Evolutionary conservation across 768 basidiomycete species (phyloP), one percentile per base, ranked within the genome.

Genomic region (Collybia sp.): DNA sequence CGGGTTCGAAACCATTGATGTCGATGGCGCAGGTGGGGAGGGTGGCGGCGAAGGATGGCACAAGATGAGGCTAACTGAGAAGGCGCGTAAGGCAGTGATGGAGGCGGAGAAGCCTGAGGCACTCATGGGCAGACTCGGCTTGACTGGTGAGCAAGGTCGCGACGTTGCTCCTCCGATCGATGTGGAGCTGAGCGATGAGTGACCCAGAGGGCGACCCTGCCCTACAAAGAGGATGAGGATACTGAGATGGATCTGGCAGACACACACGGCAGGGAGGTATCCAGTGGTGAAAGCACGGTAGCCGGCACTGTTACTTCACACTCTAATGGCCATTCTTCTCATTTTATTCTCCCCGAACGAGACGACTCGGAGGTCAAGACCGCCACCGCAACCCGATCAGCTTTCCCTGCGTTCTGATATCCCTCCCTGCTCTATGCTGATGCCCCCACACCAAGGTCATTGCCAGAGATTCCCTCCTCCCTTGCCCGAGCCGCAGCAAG

Each of bases 181-280:
- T n/a, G n/a, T n/a, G n/a, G n/a, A n/a, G n/a, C n/a, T n/a, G n/a
- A n/a, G n/a, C n/a, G n/a, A n/a, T n/a, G n/a, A 88, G 87, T 52
- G 88, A 87, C n/a, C 73, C 56, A 16, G 84, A 86, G 45, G 78
- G 75, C 1, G 77, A 79, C 35, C 44, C 70, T 38, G 59, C 87
- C 87, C 18, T 68, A 77, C n/a, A 85, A 89, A 59, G 85, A 85
- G 51, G 83, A 86, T 12, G 87, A 88, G 51, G 76, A 75, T 0
- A 75, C 69, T n/a, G 72, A 64, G 25, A 53, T 51, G 12, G 58
- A 62, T 18, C 51, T 48, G 43, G 48, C 37, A 50, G 57, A 16
- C 50, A 53, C 37, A 48, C 59, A 37, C 51, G 12, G 25, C 15
- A 46, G 44, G 42, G 25, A 50, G 15, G 8, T 25, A 12, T 38